Evolutionary conservation across 192 early-diverging fungal genomes (phyloP).

Genomic region (Podila verticillata): DNA sequence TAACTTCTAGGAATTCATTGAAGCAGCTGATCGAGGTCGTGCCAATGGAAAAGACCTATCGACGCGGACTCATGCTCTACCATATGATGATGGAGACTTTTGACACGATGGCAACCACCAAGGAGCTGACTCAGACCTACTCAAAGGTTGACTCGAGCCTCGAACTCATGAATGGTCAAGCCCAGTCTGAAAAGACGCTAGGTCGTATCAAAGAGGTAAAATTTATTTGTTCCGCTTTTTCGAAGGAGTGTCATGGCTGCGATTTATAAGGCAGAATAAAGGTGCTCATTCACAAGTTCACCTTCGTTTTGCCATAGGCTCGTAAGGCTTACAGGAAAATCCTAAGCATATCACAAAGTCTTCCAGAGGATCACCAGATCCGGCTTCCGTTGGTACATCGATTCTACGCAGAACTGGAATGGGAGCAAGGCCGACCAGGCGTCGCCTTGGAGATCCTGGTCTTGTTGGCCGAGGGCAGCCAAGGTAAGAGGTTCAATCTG

Average conservation of each 20-base stretch:
- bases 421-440: conserved; percentile 53
- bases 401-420: conserved; percentile 62
- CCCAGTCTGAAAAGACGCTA: conserved; percentile 58
- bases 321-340: conserved; percentile 59
- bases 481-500: conserved; percentile 4
- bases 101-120: conserved; percentile 27
- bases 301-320: conserved; percentile 24
- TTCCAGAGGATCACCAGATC: conserved; percentile 36
- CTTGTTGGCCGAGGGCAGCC: conserved; percentile 40
- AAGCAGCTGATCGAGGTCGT: conserved; percentile 53
- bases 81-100: conserved; percentile 57
- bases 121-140: conserved; percentile 23
- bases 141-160: conserved; percentile 40
- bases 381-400: conserved; percentile 55
- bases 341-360: conserved; percentile 52
- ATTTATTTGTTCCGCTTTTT: conserved; percentile 1
- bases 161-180: conserved; percentile 64
- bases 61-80: conserved; percentile 48
- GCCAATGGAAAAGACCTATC: conserved; percentile 18
- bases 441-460: conserved; percentile 58
- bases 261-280: not conserved
- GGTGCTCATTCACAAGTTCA: not conserved
- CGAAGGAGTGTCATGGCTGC: no score
- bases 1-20: conserved; percentile 54
- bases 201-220: conserved; percentile 58